phyloP scores from a whole-genome alignment of 2,329 filamentous ascomycete genomes.

The Xylariaceae sp. region DNA sequence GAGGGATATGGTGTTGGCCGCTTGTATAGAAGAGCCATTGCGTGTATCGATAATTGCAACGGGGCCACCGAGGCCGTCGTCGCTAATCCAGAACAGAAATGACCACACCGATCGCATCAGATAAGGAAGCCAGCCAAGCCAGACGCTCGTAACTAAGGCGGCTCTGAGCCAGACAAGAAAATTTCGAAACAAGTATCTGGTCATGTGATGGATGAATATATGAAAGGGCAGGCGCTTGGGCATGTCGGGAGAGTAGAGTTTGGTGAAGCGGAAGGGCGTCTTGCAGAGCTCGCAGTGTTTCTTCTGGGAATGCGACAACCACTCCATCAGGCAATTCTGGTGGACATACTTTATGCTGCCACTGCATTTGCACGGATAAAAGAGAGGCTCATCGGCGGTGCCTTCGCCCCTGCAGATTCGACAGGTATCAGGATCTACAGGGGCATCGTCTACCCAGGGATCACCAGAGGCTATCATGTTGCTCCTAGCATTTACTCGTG shows the following conservation, averaged over 20 bases:
- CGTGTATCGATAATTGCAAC: conserved; percentile 41
- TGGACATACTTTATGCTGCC: conserved; percentile 99
- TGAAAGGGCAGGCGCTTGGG: conserved; percentile 79
- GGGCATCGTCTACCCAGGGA: conserved; percentile 25
- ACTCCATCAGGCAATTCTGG: conserved; percentile 98
- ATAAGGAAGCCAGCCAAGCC: conserved; percentile 88
- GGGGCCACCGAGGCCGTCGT: conserved; percentile 66
- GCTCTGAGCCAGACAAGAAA: conserved; percentile 80
- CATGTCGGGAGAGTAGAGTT: conserved; percentile 95
- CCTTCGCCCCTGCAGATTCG: conserved; percentile 95
- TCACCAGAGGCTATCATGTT: conserved; percentile 13
- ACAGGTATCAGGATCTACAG: conserved; percentile 72
- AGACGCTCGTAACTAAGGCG: conserved; percentile 80
- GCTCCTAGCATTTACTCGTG: conserved; percentile 14
- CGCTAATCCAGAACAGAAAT: conserved; percentile 91
- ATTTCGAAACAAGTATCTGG: conserved; percentile 74
- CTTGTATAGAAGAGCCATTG: conserved; percentile 34
- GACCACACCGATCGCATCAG: conserved; percentile 92
- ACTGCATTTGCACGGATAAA: conserved; percentile 98
- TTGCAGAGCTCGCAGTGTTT: conserved; percentile 99
- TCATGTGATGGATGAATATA: conserved; percentile 81
- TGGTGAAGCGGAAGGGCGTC: conserved; percentile 96
- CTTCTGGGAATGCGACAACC: conserved; percentile 98
- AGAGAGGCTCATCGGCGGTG: conserved; percentile 81
- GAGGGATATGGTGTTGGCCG: conserved; percentile 31